Conservation (phyloP, 1,284 basidiomycete species). For the Ustilago curta region DNA sequence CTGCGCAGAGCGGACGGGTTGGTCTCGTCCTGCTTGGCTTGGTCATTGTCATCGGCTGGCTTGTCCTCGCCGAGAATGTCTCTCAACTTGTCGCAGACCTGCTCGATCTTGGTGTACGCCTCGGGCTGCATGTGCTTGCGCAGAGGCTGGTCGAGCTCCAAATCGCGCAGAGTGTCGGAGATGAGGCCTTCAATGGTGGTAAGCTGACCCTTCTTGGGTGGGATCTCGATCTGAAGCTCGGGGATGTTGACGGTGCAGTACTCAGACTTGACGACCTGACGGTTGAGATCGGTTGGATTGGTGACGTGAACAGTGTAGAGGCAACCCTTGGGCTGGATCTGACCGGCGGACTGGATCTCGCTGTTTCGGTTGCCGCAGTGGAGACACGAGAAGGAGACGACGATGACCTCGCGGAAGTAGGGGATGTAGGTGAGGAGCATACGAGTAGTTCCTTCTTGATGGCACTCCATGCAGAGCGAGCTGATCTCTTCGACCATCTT, state of each 20-base stretch:
- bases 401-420: conserved; percentile 93
- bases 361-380: conserved; percentile 92
- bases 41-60: conserved; percentile 58
- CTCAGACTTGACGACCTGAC: conserved; percentile 92
- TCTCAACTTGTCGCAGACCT: conserved; percentile 78
- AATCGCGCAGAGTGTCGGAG: conserved; percentile 84
- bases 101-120: conserved; percentile 82
- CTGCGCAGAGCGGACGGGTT: conserved; percentile 33
- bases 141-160: conserved; percentile 85
- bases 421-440: conserved; percentile 94
- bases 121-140: conserved; percentile 84
- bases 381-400: conserved; percentile 95
- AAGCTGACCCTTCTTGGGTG: conserved; percentile 84
- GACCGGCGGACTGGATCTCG: conserved; percentile 91
- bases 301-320: conserved; percentile 85
- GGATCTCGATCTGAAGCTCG: conserved; percentile 91
- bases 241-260: conserved; percentile 85
- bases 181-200: conserved; percentile 96
- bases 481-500: conserved; percentile 74
- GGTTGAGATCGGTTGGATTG: conserved; percentile 80
- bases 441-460: conserved; percentile 90
- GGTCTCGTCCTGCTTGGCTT: conserved; percentile 68
- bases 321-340: conserved; percentile 77
- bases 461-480: conserved; percentile 93
- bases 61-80: conserved; percentile 77